Evolutionary conservation across 768 basidiomycete genomes (phyloP), one percentile per base, ranked within the genome.

Genomic region (Hypholoma fasciculare): DNA sequence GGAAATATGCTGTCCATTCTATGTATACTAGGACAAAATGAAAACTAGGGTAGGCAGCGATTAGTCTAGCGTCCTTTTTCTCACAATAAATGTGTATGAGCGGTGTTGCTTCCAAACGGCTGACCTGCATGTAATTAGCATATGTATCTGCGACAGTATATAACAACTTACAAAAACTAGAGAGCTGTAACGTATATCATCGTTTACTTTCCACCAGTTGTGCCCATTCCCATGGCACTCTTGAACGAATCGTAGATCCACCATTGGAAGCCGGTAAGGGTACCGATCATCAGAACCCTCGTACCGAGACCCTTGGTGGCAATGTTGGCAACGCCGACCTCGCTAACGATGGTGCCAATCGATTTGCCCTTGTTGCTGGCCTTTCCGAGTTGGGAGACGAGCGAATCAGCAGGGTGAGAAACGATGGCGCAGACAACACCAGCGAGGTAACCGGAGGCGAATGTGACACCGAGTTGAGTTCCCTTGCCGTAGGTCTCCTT

Each of bases 391-490:
- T 87, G 86, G 57, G 94, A 96, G 64, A 97, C 90, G 63, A 98
- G 75, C 39, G 95, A 89, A 74, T 98, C 95, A 65, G 95, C 95
- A 49, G 95, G 95, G 73, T 98, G 95, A 16, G 96, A 98, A 72
- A 98, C 96, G 74, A 94, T 78, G 65, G 96, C 96, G 72, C 94
- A 96, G 70, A 96, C 86, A 68, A 97, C 87, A 88, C 96, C 96
- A 71, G 95, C 92, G 67, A 96, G 86, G 74, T 96, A 90, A 80
- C 95, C 95, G 59, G 92, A 94, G 19, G 83, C 82, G 71, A 97
- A 92, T 63, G 94, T 96, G 66, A 96, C 76, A 62, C 89, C 87
- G 66, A 98, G 92, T 71, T 96, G 92, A 47, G 88, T 95, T 62
- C 82, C 73, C 79, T 94, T 88, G 77, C 83, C 74, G 74, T 93